Conservation (phyloP, 2,329 filamentous ascomycete species). For the Thermoascus crustaceus region DNA sequence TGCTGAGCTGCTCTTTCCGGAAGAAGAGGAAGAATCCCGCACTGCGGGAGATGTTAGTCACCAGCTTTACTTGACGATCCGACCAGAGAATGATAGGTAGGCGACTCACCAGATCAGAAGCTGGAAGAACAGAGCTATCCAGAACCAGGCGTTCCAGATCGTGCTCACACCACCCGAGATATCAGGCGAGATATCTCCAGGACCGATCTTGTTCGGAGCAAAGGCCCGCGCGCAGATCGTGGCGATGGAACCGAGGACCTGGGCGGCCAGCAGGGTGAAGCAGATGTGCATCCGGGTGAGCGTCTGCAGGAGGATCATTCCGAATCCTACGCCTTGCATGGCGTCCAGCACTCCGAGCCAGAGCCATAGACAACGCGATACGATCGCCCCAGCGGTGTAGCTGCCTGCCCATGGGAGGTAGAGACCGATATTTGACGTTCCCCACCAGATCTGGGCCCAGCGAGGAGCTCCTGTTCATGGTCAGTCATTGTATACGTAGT, state of each 20-base stretch:
- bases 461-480: no score
- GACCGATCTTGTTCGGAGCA: slow-evolving; percentile 54
- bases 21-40: slow-evolving; percentile 37
- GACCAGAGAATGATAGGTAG: slow-evolving; percentile 26
- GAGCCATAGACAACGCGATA: slow-evolving; percentile 54
- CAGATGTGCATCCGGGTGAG: slow-evolving; percentile 57
- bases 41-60: slow-evolving; percentile 13
- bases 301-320: slow-evolving; percentile 60
- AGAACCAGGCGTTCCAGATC: slow-evolving; percentile 49
- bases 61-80: no score
- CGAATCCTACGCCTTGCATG: slow-evolving; percentile 58
- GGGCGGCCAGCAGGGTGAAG: slow-evolving; percentile 52
- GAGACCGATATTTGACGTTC: slow-evolving; percentile 50
- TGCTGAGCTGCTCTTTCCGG: slow-evolving; percentile 38
- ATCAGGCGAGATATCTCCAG: slow-evolving; percentile 55
- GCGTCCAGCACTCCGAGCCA: slow-evolving; percentile 60
- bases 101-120: slow-evolving; percentile 51
- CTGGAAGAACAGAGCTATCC: slow-evolving; percentile 52
- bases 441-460: slow-evolving; percentile 63
- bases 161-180: slow-evolving; percentile 42
- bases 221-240: slow-evolving; percentile 55
- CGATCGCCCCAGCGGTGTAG: slow-evolving; percentile 46
- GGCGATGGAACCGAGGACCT: slow-evolving; percentile 53
- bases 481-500: no score
- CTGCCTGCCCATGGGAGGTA: slow-evolving; percentile 57